These are phyloP conservation scores for Ceratocystis alfenasii DNA, from an alignment of 2,329 filamentous ascomycete genomes.

Conservation along the genomic window DNA sequence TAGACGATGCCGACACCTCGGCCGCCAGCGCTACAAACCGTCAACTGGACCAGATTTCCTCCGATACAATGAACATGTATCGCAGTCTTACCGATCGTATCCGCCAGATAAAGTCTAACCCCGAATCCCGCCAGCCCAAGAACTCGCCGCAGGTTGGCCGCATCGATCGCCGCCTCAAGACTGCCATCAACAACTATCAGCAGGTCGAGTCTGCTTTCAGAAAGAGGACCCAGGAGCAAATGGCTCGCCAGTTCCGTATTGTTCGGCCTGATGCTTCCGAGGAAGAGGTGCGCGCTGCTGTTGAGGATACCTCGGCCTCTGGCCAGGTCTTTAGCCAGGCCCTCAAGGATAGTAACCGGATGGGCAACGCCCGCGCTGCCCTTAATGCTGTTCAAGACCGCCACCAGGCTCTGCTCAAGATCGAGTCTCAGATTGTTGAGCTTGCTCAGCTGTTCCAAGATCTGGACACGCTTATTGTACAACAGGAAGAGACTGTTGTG, in stretches of 20 bases:
- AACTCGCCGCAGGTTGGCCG: slow-evolving; percentile 72
- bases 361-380: slow-evolving; percentile 68
- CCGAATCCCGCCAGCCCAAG: slow-evolving; percentile 58
- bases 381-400: slow-evolving; percentile 70
- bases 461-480: slow-evolving; percentile 70
- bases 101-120: slow-evolving; percentile 69
- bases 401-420: slow-evolving; percentile 79
- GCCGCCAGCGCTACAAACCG: slow-evolving; percentile 52
- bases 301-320: slow-evolving; percentile 52
- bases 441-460: slow-evolving; percentile 80
- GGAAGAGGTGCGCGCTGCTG: slow-evolving; percentile 63
- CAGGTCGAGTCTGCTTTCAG: slow-evolving; percentile 68
- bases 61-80: slow-evolving; percentile 75
- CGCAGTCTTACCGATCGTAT: slow-evolving; percentile 67
- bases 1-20: slow-evolving; percentile 63
- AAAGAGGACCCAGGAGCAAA: slow-evolving; percentile 68
- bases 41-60: slow-evolving; percentile 60
- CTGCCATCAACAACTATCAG: slow-evolving; percentile 71
- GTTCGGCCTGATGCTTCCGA: slow-evolving; percentile 72
- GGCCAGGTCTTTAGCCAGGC: slow-evolving; percentile 82
- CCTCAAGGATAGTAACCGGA: slow-evolving; percentile 67
- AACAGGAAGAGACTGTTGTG: slow-evolving; percentile 70
- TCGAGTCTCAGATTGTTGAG: slow-evolving; percentile 80
- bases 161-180: slow-evolving; percentile 67
- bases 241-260: slow-evolving; percentile 82